Percentiles rank a stretch among this genome's conserved stretches.
Evolutionary conservation across 1,284 basidiomycete species (phyloP).

Genomic region (Pulchroboletus neoregius): DNA sequence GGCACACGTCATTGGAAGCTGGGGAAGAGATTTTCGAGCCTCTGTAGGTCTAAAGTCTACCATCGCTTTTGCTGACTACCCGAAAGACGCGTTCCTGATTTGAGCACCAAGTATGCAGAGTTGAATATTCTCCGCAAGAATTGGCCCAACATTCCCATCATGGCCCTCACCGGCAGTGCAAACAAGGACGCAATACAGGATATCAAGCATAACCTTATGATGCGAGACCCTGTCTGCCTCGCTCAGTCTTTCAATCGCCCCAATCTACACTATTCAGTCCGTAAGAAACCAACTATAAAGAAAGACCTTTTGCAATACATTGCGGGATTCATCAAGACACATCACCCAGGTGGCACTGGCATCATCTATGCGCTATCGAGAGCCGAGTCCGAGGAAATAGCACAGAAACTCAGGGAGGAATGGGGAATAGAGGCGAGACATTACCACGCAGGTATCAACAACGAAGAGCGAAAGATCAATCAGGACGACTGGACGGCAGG

Average conservation of each 20-base stretch:
- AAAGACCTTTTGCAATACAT: conserved; percentile 65
- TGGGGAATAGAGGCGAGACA: conserved; percentile 67
- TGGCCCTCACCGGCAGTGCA: conserved; percentile 96
- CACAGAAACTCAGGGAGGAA: conserved; percentile 56
- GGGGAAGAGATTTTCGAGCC: conserved; percentile 82
- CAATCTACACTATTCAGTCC: conserved; percentile 84
- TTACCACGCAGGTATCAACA: conserved; percentile 82
- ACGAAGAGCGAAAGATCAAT: conserved; percentile 60
- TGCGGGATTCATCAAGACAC: conserved; percentile 61
- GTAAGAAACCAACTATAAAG: conserved; percentile 46
- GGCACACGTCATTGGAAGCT: conserved; percentile 87
- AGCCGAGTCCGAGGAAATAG: conserved; percentile 76
- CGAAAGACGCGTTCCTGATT: conserved; percentile 6
- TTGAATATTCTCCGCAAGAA: conserved; percentile 67
- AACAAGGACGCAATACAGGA: conserved; percentile 75
- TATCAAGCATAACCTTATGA: conserved; percentile 70
- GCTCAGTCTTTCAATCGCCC: conserved; percentile 89
- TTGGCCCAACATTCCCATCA: conserved; percentile 83
- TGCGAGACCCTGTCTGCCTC: conserved; percentile 58
- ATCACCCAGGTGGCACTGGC: conserved; percentile 65
- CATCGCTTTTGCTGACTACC: background rate
- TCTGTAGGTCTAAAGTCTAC: conserved; percentile 47
- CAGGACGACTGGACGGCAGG: conserved; percentile 78
- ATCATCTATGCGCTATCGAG: conserved; percentile 85
- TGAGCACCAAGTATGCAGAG: conserved; percentile 53